Percentiles rank a stretch among this genome's conserved stretches.
Conservation (phyloP, 106 monocot genomes). For the Iris macrosiphon region DNA sequence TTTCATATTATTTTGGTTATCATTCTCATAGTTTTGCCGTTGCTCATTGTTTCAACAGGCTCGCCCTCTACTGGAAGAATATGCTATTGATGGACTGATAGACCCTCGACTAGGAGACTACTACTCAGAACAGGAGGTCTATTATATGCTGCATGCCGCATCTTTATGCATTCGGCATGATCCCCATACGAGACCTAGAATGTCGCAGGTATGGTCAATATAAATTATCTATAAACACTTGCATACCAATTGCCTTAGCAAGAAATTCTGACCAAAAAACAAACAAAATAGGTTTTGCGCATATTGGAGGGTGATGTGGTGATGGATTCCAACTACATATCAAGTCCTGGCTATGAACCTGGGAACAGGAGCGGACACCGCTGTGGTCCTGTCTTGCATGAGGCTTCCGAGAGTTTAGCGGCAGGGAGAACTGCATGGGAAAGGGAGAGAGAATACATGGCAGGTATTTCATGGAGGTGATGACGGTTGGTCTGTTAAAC, state of each 20-base stretch:
- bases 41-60: slow-evolving; percentile 66
- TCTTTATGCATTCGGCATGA: slow-evolving; percentile 79
- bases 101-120: slow-evolving; percentile 54
- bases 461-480: too few relatives aligned
- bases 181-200: slow-evolving; percentile 76
- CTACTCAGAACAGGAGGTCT: slow-evolving; percentile 60
- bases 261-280: too few relatives aligned
- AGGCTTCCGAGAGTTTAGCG: slow-evolving; percentile 17
- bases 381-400: slow-evolving; percentile 5
- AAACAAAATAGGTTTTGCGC: slow-evolving; percentile 46
- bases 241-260: too few relatives aligned
- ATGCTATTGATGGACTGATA: slow-evolving; percentile 50
- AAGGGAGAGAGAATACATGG: slow-evolving; percentile 26
- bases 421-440: slow-evolving; percentile 25
- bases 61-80: slow-evolving; percentile 71
- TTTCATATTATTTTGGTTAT: too few relatives aligned
- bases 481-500: too few relatives aligned
- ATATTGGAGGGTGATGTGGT: slow-evolving; percentile 64
- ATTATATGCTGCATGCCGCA: slow-evolving; percentile 81
- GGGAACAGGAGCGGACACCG: slow-evolving; percentile 39
- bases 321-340: slow-evolving; percentile 41
- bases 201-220: slow-evolving; percentile 78
- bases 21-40: too few relatives aligned
- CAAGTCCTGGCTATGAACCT: slow-evolving; percentile 22
- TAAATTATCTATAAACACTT: too few relatives aligned